phyloP scores from a whole-genome alignment of 2,329 filamentous ascomycete species.

The Arthrobotrys sphaeroides region DNA sequence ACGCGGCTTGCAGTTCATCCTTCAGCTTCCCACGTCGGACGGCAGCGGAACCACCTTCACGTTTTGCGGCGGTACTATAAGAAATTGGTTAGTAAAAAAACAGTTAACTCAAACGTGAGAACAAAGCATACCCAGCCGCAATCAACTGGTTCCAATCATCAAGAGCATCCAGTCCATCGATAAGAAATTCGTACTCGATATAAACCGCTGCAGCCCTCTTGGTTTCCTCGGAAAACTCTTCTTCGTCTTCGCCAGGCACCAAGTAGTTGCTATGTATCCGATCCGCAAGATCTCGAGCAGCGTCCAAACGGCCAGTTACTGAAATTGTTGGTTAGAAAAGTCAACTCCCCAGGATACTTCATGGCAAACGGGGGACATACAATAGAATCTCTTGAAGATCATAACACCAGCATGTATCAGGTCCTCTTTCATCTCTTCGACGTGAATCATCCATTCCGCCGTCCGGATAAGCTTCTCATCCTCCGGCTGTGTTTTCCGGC shows the following conservation, averaged over 20 bases:
- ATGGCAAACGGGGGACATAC: slow-evolving; percentile 68
- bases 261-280: slow-evolving; percentile 67
- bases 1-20: slow-evolving; percentile 50
- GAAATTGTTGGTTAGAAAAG: slow-evolving; percentile 54
- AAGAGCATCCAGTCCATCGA: slow-evolving; percentile 56
- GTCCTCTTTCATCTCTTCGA: slow-evolving; percentile 76
- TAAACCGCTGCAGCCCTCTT: slow-evolving; percentile 53
- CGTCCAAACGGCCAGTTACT: slow-evolving; percentile 62
- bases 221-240: slow-evolving; percentile 55
- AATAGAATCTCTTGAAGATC: slow-evolving; percentile 83
- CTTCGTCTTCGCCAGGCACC: slow-evolving; percentile 60
- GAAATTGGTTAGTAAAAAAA: slow-evolving; percentile 20
- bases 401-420: slow-evolving; percentile 75
- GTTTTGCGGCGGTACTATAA: slow-evolving; percentile 35
- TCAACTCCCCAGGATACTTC: not conserved
- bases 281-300: slow-evolving; percentile 67
- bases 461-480: slow-evolving; percentile 78
- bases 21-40: slow-evolving; percentile 49
- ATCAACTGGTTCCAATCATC: slow-evolving; percentile 55
- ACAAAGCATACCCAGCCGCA: slow-evolving; percentile 24
- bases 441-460: slow-evolving; percentile 83
- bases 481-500: slow-evolving; percentile 70
- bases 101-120: not conserved
- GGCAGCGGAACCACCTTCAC: slow-evolving; percentile 36
- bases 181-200: slow-evolving; percentile 57